phyloP scores from a whole-genome alignment of 1,284 basidiomycete species.

The Naganishia sp. region DNA sequence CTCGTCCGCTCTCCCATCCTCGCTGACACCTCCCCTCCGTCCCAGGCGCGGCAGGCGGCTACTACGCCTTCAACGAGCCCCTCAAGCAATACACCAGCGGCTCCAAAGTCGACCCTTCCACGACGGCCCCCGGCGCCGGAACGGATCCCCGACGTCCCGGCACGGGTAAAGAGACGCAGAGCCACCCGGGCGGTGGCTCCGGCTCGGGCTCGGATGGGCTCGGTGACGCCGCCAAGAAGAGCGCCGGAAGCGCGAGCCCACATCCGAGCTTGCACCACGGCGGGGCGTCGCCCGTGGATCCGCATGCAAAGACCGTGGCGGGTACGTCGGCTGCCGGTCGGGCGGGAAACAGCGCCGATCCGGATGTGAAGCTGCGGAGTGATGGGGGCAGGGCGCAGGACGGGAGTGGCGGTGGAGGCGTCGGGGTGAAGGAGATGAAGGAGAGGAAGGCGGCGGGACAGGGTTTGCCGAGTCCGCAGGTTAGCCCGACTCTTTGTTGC shows the following conservation, averaged over 20 bases:
- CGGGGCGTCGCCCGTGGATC: constrained; percentile 39
- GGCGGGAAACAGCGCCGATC: constrained; percentile 40
- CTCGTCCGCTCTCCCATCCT: neutral
- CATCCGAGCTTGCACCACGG: constrained; percentile 39
- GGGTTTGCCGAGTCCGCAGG: constrained; percentile 45
- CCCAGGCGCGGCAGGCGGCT: constrained; percentile 31
- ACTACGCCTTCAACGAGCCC: constrained; percentile 35
- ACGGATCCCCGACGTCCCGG: constrained; percentile 39
- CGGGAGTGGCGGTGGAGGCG: constrained; percentile 42
- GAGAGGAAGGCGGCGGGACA: constrained; percentile 46
- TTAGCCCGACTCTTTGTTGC: constrained; percentile 21
- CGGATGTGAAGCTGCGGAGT: constrained; percentile 36
- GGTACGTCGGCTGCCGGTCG: constrained; percentile 38
- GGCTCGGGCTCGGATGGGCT: constrained; percentile 38
- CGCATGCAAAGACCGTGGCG: constrained; percentile 38
- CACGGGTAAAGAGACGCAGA: constrained; percentile 37
- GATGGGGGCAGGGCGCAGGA: constrained; percentile 36
- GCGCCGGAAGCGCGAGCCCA: constrained; percentile 34
- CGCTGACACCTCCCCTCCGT: neutral
- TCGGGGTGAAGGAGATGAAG: constrained; percentile 48
- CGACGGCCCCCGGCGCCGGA: neutral
- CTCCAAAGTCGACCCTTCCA: constrained; percentile 43
- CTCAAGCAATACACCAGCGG: constrained; percentile 35
- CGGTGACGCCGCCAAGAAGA: constrained; percentile 36
- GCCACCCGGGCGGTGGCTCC: constrained; percentile 22